Evolutionary conservation across 768 basidiomycete genomes (phyloP).

Genomic region (Tricholomella constricta): DNA sequence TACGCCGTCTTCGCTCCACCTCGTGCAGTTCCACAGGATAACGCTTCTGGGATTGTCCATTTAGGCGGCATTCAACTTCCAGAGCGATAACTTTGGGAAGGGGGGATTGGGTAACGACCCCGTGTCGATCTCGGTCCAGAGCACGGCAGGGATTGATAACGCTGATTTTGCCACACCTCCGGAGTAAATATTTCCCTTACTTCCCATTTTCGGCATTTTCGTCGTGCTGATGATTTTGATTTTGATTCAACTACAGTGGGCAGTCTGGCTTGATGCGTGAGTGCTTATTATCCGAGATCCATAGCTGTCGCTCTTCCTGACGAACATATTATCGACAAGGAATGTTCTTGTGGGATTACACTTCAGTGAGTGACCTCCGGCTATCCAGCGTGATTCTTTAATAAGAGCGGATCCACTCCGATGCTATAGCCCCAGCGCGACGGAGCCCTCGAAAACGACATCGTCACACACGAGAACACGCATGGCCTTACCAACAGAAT

Average conservation of each 20-base stretch:
- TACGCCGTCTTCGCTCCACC: too few relatives aligned
- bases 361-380: constrained; percentile 23
- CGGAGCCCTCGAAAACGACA: constrained; percentile 66
- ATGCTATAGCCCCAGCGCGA: constrained; percentile 59
- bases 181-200: constrained; percentile 36
- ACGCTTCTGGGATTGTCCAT: too few relatives aligned
- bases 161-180: constrained; percentile 44
- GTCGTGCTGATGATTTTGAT: background rate
- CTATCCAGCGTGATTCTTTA: constrained; percentile 46
- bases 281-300: constrained; percentile 19
- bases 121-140: constrained; percentile 54
- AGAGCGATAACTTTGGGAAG: constrained; percentile 54
- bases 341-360: constrained; percentile 38
- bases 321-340: constrained; percentile 18
- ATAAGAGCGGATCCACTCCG: too few relatives aligned
- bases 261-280: constrained; percentile 39
- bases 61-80: constrained; percentile 46
- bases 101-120: constrained; percentile 52
- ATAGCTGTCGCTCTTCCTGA: background rate
- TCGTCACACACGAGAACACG: constrained; percentile 51
- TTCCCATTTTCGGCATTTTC: background rate
- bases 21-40: too few relatives aligned
- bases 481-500: constrained; percentile 50
- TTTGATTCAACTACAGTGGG: constrained; percentile 26
- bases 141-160: constrained; percentile 43